Evolutionary conservation across 768 basidiomycete species (phyloP).

Genomic region (Lactarius hatsudake): DNA sequence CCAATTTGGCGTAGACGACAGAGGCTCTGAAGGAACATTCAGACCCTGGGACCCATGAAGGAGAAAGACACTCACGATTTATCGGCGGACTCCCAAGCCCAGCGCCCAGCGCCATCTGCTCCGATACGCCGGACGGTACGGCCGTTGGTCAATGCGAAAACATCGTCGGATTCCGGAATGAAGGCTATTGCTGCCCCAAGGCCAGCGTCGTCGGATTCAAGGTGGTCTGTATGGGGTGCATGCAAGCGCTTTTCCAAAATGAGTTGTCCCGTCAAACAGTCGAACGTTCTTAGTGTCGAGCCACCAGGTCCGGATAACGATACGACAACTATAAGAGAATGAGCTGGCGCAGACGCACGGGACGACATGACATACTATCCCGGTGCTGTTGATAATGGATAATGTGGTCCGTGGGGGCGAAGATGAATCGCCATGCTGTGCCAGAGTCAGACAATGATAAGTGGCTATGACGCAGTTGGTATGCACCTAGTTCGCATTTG

Average conservation of each 20-base stretch:
- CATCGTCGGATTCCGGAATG: constrained; percentile 36
- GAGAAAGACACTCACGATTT: constrained; percentile 48
- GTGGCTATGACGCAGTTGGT: not conserved
- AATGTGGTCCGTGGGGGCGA: constrained; percentile 67
- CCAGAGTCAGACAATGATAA: not conserved
- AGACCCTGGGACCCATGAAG: not conserved
- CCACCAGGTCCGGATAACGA: constrained; percentile 76
- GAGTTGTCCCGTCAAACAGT: constrained; percentile 59
- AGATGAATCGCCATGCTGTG: constrained; percentile 78
- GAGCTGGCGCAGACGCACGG: not conserved
- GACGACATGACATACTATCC: constrained; percentile 46
- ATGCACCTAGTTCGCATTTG: constrained; percentile 66
- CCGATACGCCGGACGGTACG: constrained; percentile 54
- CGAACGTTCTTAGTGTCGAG: constrained; percentile 65
- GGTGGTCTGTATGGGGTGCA: constrained; percentile 39
- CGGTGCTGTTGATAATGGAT: constrained; percentile 57
- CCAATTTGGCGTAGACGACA: constrained; percentile 60
- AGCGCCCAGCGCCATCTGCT: constrained; percentile 52
- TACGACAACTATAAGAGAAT: constrained; percentile 50
- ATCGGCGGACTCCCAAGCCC: constrained; percentile 73
- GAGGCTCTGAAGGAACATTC: constrained; percentile 49
- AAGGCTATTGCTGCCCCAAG: constrained; percentile 54
- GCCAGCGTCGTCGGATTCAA: constrained; percentile 56
- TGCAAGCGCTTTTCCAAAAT: constrained; percentile 65
- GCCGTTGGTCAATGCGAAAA: constrained; percentile 61